Evolutionary conservation across 768 basidiomycete species (phyloP).

Genomic region (Agrocybe pediades): DNA sequence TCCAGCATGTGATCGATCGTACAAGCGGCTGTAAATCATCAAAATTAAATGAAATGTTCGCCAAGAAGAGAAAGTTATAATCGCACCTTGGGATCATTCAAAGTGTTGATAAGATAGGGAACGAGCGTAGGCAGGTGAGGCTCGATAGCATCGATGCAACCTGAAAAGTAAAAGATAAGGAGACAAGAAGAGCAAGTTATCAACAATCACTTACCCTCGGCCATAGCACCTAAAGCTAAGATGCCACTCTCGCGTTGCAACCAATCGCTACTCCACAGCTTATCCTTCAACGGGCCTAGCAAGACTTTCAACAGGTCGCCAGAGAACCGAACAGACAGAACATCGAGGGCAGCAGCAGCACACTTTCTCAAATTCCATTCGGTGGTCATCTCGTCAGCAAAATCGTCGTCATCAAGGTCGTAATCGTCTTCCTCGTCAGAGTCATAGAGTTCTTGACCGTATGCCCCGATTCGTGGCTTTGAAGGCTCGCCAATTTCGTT

Average conservation of each 20-base stretch:
- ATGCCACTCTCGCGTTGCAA: conserved; percentile 94
- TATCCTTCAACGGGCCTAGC: conserved; percentile 87
- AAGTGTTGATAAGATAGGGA: conserved; percentile 87
- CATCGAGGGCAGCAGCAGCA: conserved; percentile 95
- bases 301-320: conserved; percentile 88
- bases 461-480: conserved; percentile 57
- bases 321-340: conserved; percentile 91
- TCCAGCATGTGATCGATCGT: conserved; percentile 99
- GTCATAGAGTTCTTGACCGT: conserved; percentile 81
- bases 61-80: conserved; percentile 5
- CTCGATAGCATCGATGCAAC: conserved; percentile 95
- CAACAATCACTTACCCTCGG: conserved; percentile 72
- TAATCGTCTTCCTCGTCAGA: conserved; percentile 90
- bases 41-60: conserved; percentile 10
- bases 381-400: conserved; percentile 95
- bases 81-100: conserved; percentile 88
- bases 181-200: background rate
- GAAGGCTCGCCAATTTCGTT: conserved; percentile 37
- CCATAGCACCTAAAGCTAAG: conserved; percentile 95
- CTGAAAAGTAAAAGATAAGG: conserved; percentile 37
- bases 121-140: conserved; percentile 93
- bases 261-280: conserved; percentile 94
- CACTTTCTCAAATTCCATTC: conserved; percentile 99
- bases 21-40: conserved; percentile 75
- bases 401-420: conserved; percentile 86